Conservation (phyloP, 2,329 filamentous ascomycete species). For the Hymenoscyphus infarciens region DNA sequence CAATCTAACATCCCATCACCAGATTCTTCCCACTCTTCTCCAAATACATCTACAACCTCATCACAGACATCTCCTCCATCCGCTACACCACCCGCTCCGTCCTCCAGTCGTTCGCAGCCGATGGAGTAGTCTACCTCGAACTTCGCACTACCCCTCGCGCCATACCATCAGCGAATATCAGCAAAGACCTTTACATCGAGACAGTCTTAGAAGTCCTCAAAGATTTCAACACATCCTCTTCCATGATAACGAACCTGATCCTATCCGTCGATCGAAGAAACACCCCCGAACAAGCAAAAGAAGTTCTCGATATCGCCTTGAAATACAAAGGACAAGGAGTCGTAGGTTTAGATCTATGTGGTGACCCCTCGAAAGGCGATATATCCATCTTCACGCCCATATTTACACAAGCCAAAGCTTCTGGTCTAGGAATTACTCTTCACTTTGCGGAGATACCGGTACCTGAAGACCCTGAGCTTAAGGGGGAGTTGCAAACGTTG, state of each 20-base stretch:
- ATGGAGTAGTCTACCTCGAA: slow-evolving; percentile 75
- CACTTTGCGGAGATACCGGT: slow-evolving; percentile 72
- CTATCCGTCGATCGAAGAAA: slow-evolving; percentile 70
- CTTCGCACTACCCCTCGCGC: slow-evolving; percentile 74
- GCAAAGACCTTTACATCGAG: slow-evolving; percentile 57
- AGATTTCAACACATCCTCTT: slow-evolving; percentile 38
- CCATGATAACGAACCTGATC: slow-evolving; percentile 63
- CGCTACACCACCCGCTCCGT: slow-evolving; percentile 62
- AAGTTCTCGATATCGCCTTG: slow-evolving; percentile 61
- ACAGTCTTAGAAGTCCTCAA: slow-evolving; percentile 64
- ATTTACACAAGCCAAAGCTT: slow-evolving; percentile 53
- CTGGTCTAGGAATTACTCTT: slow-evolving; percentile 62
- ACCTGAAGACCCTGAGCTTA: slow-evolving; percentile 49
- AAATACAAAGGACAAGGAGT: slow-evolving; percentile 52
- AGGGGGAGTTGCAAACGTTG: slow-evolving; percentile 59
- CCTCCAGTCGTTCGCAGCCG: slow-evolving; percentile 60
- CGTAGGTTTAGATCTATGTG: slow-evolving; percentile 75
- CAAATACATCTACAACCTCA: slow-evolving; percentile 73
- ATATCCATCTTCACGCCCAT: slow-evolving; percentile 56
- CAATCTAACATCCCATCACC: slow-evolving; percentile 2
- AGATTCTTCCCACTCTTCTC: slow-evolving; percentile 79
- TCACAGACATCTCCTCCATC: slow-evolving; percentile 59
- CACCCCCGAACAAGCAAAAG: slow-evolving; percentile 53
- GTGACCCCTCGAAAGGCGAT: slow-evolving; percentile 64
- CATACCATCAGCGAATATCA: slow-evolving; percentile 50